These are phyloP conservation scores for Galeopsis tetrahit DNA, from an alignment of 257 asterid species.

Conservation along the genomic window DNA sequence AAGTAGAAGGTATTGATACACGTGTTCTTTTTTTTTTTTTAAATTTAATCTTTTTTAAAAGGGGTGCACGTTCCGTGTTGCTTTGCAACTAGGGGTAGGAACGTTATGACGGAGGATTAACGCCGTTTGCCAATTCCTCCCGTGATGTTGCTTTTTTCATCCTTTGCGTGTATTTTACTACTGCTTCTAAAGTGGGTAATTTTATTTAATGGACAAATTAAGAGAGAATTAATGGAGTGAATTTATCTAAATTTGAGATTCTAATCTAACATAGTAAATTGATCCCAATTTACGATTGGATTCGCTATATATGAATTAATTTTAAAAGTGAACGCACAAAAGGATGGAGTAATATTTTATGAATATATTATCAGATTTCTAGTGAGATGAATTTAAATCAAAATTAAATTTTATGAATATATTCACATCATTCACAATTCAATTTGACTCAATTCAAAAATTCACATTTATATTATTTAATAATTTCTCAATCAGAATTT, in stretches of 20 bases:
- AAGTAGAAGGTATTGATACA: constrained; percentile 40
- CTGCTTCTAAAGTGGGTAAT: background rate
- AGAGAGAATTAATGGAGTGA: background rate
- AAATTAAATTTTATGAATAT: too few relatives aligned
- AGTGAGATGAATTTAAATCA: too few relatives aligned
- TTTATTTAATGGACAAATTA: constrained; percentile 21
- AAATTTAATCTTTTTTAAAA: too few relatives aligned
- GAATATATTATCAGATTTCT: too few relatives aligned
- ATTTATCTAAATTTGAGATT: background rate
- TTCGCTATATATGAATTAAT: too few relatives aligned
- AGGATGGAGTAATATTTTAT: too few relatives aligned
- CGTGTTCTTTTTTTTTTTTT: constrained; percentile 44
- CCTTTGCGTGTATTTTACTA: background rate
- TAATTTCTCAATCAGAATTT: too few relatives aligned
- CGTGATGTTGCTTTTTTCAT: background rate
- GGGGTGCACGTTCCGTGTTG: constrained; percentile 36
- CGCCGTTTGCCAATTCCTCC: constrained; percentile 13
- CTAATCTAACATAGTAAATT: background rate
- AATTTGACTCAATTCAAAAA: too few relatives aligned
- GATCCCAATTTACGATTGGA: background rate
- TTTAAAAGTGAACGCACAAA: too few relatives aligned
- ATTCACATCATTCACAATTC: too few relatives aligned
- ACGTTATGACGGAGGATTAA: background rate
- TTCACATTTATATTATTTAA: too few relatives aligned
- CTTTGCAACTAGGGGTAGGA: background rate